phyloP scores from a whole-genome alignment of 2,329 filamentous ascomycete species.

The Apiospora pterosperma region DNA sequence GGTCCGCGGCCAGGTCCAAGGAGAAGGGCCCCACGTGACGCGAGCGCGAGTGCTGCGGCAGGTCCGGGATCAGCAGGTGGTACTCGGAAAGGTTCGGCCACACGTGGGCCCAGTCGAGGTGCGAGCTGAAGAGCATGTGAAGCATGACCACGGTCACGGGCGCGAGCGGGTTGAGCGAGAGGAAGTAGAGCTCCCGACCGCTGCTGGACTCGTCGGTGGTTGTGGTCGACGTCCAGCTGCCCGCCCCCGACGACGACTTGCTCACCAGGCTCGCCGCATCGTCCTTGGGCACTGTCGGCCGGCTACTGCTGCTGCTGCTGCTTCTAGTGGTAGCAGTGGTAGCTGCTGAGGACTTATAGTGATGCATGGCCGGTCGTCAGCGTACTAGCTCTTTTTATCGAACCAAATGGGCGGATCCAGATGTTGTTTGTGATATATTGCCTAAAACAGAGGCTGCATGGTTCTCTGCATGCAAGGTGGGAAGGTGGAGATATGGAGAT shows the following conservation, averaged over 20 bases:
- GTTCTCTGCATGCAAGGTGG: background rate
- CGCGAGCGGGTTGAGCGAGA: constrained; percentile 25
- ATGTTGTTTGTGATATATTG: background rate
- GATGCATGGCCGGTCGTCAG: background rate
- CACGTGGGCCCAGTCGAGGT: constrained; percentile 31
- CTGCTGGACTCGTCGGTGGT: constrained; percentile 4
- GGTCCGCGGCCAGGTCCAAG: constrained; percentile 26
- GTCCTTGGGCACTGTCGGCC: background rate
- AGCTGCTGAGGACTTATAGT: background rate
- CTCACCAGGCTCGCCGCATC: background rate
- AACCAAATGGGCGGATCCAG: background rate
- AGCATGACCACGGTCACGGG: constrained; percentile 27
- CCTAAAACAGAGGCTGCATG: background rate
- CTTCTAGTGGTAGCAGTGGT: background rate
- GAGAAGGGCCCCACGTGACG: constrained; percentile 27
- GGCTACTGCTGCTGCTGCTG: background rate
- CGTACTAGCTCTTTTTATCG: background rate
- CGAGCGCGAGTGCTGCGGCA: constrained; percentile 36
- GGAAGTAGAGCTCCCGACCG: constrained; percentile 20
- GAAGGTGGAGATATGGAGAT: background rate
- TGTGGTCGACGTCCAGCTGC: constrained; percentile 15
- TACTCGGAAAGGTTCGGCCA: constrained; percentile 31
- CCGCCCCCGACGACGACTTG: background rate
- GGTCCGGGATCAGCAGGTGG: constrained; percentile 36
- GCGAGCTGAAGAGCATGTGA: constrained; percentile 29